Evolutionary conservation across 2,329 filamentous ascomycete genomes (phyloP).

Genomic region (Pseudogymnoascus sp.): DNA sequence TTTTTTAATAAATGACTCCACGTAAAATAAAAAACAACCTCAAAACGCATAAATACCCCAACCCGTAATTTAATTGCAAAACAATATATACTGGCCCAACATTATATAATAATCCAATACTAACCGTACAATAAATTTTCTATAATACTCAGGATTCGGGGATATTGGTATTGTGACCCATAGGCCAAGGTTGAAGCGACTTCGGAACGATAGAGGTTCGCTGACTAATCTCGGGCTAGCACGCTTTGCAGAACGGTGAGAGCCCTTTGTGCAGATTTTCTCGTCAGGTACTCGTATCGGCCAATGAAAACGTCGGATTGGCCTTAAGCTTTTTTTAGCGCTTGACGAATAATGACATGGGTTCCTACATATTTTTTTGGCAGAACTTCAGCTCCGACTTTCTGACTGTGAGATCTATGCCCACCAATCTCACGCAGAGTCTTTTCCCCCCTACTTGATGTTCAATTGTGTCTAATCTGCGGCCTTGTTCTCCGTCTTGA

Average conservation of each 20-base stretch:
- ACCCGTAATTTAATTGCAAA: not conserved
- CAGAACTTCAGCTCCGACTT: not conserved
- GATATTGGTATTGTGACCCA: not conserved
- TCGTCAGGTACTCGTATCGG: not conserved
- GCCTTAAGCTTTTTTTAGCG: constrained; percentile 10
- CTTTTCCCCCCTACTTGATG: constrained; percentile 7
- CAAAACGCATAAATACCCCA: not conserved
- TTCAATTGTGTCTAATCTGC: constrained; percentile 6
- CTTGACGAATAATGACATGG: constrained; percentile 1
- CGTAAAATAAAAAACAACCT: not conserved
- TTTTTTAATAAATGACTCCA: too few relatives aligned
- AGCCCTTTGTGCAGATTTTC: constrained; percentile 6
- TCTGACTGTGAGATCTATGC: constrained; percentile 3
- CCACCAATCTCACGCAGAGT: constrained; percentile 6
- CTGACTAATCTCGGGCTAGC: not conserved
- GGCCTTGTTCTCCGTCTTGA: constrained; percentile 8
- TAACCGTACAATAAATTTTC: not conserved
- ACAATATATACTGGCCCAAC: not conserved
- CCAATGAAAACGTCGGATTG: not conserved
- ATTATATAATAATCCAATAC: not conserved
- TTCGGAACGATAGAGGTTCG: not conserved
- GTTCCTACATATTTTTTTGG: constrained; percentile 5
- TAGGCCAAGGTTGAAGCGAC: not conserved
- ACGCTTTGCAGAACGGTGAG: constrained; percentile 3
- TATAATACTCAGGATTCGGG: not conserved